These are phyloP conservation scores for Saccharum hybrid DNA, from an alignment of 202 grass and related monocot species.

Conservation along the genomic window DNA sequence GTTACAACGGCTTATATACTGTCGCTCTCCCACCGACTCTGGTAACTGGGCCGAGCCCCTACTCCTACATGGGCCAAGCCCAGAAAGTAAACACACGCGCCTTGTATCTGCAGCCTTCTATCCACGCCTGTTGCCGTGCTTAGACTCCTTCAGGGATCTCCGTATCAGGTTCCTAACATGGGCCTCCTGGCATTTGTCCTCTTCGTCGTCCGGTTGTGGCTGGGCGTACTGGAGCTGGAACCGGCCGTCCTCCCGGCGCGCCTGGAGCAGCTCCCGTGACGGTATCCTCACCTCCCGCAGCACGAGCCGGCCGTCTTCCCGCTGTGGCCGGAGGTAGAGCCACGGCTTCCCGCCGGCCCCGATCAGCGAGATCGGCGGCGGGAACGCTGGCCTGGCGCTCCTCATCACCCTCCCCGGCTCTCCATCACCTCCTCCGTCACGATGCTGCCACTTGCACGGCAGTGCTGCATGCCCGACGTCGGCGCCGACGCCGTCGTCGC, in stretches of 20 bases:
- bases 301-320: slow-evolving; percentile 69
- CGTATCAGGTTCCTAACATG: too few relatives aligned
- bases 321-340: slow-evolving; percentile 69
- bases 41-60: too few relatives aligned
- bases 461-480: background rate
- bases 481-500: background rate
- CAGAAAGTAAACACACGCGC: too few relatives aligned
- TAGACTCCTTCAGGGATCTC: too few relatives aligned
- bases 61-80: too few relatives aligned
- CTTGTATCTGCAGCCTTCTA: too few relatives aligned
- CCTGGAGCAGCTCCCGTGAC: slow-evolving; percentile 69
- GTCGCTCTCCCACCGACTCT: too few relatives aligned
- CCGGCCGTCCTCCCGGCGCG: slow-evolving; percentile 69
- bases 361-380: slow-evolving; percentile 84
- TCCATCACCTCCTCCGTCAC: slow-evolving; percentile 7
- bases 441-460: slow-evolving; percentile 36
- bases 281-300: slow-evolving; percentile 84
- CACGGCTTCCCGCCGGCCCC: slow-evolving; percentile 71
- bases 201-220: slow-evolving; percentile 33
- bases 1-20: too few relatives aligned
- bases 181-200: background rate
- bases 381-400: slow-evolving; percentile 46
- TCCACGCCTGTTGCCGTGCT: too few relatives aligned
- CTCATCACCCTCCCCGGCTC: slow-evolving; percentile 19
- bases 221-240: slow-evolving; percentile 68